phyloP scores from a whole-genome alignment of 805 yeast species.

The Candida ovalis region DNA sequence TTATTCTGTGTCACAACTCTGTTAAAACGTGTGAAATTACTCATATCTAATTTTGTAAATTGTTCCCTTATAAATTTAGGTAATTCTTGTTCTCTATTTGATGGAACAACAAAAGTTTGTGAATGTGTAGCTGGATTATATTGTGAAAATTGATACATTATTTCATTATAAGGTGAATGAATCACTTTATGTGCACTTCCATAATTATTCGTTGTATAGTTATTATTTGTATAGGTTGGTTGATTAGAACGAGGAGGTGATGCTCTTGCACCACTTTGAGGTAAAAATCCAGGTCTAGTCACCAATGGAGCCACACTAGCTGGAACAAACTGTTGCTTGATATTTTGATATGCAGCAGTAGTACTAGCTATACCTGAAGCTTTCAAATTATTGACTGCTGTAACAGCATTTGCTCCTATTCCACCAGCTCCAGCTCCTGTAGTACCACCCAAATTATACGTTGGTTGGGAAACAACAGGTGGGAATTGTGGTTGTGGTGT shows the following conservation, averaged over 20 bases:
- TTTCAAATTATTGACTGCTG: too few relatives aligned
- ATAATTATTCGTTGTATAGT: slow-evolving; percentile 7
- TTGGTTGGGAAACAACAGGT: not conserved
- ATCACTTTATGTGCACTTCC: slow-evolving; percentile 27
- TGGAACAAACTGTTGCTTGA: not conserved
- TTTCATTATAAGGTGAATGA: slow-evolving; percentile 29
- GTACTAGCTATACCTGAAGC: too few relatives aligned
- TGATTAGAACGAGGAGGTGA: slow-evolving; percentile 10
- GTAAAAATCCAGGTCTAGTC: not conserved
- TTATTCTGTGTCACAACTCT: slow-evolving; percentile 18
- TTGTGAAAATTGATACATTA: slow-evolving; percentile 29
- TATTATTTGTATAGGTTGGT: slow-evolving; percentile 4
- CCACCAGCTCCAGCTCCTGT: too few relatives aligned
- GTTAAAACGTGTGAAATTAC: slow-evolving; percentile 28
- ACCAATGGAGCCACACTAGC: not conserved
- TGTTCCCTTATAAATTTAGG: slow-evolving; percentile 33
- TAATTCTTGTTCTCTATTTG: slow-evolving; percentile 31
- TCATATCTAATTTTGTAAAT: slow-evolving; percentile 29
- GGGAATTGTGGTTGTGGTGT: slow-evolving; percentile 15
- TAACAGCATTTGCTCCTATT: too few relatives aligned
- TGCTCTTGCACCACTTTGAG: not conserved
- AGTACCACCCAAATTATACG: not conserved
- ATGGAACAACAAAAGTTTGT: slow-evolving; percentile 34
- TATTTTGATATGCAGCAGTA: not conserved
- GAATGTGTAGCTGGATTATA: slow-evolving; percentile 29